A percentile compares a stretch with the other conserved stretches of the same genome.
phyloP scores from a whole-genome alignment of 2,329 filamentous ascomycete species.

The Thelonectria rubi region DNA sequence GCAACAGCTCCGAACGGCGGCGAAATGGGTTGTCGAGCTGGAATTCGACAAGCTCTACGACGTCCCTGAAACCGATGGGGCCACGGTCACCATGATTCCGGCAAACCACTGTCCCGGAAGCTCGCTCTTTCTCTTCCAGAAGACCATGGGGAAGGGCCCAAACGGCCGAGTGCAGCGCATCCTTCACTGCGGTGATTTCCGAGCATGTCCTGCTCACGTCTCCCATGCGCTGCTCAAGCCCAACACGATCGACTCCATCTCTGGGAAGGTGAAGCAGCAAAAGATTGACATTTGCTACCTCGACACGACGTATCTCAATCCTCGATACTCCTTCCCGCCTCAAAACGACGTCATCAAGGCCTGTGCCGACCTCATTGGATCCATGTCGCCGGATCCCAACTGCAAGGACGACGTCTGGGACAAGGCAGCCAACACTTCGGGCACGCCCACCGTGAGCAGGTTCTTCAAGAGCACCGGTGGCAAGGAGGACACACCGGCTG shows the following conservation, averaged over 20 bases:
- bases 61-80: slow-evolving; percentile 83
- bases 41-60: slow-evolving; percentile 85
- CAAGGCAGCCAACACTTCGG: slow-evolving; percentile 52
- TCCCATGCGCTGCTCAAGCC: slow-evolving; percentile 83
- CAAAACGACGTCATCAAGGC: slow-evolving; percentile 88
- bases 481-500: slow-evolving; percentile 44
- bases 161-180: slow-evolving; percentile 76
- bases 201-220: slow-evolving; percentile 86
- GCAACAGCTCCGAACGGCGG: slow-evolving; percentile 84
- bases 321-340: slow-evolving; percentile 91
- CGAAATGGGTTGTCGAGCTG: slow-evolving; percentile 84
- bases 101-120: slow-evolving; percentile 98
- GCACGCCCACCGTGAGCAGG: slow-evolving; percentile 58
- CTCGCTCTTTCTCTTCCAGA: slow-evolving; percentile 92
- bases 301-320: slow-evolving; percentile 96
- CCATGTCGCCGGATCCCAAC: slow-evolving; percentile 71
- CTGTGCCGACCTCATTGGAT: slow-evolving; percentile 88
- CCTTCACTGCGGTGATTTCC: slow-evolving; percentile 94
- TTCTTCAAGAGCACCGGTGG: slow-evolving; percentile 57
- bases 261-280: slow-evolving; percentile 79
- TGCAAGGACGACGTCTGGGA: slow-evolving; percentile 59
- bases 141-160: slow-evolving; percentile 68
- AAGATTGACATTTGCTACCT: slow-evolving; percentile 96
- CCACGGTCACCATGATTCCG: slow-evolving; percentile 90
- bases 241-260: slow-evolving; percentile 73